phyloP scores from a whole-genome alignment of 805 yeast genomes.

The Diddensiella santjacobensis region DNA sequence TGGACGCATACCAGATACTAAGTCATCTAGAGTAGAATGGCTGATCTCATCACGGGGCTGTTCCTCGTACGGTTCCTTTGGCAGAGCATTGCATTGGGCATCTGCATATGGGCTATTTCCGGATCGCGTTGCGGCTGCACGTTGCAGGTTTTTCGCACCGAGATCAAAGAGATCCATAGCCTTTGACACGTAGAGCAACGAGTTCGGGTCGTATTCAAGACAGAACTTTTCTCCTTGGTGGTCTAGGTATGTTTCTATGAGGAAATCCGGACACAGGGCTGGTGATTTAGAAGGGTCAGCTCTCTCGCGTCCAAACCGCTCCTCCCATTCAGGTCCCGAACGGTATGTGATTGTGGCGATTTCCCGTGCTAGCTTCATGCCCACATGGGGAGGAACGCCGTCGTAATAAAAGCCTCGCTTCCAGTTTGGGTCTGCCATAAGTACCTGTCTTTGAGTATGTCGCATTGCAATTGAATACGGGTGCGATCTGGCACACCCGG shows the following conservation, averaged over 20 bases:
- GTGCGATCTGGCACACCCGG: constrained; percentile 92
- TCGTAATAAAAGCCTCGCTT: constrained; percentile 83
- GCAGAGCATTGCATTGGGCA: constrained; percentile 40
- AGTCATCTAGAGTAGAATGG: constrained; percentile 47
- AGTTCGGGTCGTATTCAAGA: constrained; percentile 85
- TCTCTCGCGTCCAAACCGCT: constrained; percentile 82
- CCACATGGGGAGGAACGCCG: constrained; percentile 81
- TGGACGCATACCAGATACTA: constrained; percentile 59
- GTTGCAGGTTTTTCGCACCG: constrained; percentile 37
- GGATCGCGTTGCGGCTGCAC: constrained; percentile 12
- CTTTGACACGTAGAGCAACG: constrained; percentile 79
- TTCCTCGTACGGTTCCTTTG: constrained; percentile 51
- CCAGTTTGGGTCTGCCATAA: constrained; percentile 96
- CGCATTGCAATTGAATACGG: constrained; percentile 93
- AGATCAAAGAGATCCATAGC: constrained; percentile 94
- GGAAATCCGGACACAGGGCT: constrained; percentile 87
- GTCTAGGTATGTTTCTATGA: constrained; percentile 88
- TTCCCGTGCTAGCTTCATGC: constrained; percentile 91
- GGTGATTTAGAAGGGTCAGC: constrained; percentile 76
- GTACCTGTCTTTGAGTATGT: constrained; percentile 86
- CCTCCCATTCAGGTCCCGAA: constrained; percentile 97
- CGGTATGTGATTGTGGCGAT: constrained; percentile 92
- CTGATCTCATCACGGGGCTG: constrained; percentile 50
- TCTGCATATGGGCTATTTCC: constrained; percentile 4
- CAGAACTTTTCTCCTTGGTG: constrained; percentile 96